A percentile compares a stretch with the other conserved stretches of the same genome.
These are phyloP conservation scores for Ambispora gerdemannii DNA, from an alignment of 192 early-diverging fungal species.

Conservation along the genomic window DNA sequence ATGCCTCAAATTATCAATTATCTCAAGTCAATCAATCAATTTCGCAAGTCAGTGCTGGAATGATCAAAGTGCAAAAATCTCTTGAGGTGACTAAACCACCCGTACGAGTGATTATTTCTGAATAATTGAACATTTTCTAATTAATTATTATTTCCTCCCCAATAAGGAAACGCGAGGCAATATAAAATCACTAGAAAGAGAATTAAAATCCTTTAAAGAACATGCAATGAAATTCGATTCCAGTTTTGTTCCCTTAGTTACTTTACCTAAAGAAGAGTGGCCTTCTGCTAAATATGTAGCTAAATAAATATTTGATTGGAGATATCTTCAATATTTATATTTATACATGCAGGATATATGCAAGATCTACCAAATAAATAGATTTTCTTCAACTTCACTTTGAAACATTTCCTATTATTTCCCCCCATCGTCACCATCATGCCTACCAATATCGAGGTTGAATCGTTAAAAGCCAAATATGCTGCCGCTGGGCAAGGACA, in stretches of 20 bases:
- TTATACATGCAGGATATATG: too few relatives aligned
- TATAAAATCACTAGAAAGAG: background rate
- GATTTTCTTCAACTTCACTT: background rate
- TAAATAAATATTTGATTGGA: too few relatives aligned
- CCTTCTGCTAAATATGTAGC: background rate
- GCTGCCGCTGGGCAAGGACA: slow-evolving; percentile 79
- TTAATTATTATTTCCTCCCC: too few relatives aligned
- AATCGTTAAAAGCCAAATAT: slow-evolving; percentile 60
- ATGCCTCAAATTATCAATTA: background rate
- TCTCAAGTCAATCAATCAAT: background rate
- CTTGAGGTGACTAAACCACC: background rate
- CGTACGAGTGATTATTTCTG: too few relatives aligned
- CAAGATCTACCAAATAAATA: background rate
- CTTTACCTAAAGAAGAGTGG: background rate
- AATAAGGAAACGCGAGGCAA: background rate
- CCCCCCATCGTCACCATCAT: slow-evolving; percentile 5
- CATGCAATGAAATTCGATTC: background rate
- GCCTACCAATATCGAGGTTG: slow-evolving; percentile 36
- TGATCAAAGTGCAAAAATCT: background rate
- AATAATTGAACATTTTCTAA: too few relatives aligned
- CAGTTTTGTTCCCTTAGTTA: background rate
- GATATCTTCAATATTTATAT: too few relatives aligned
- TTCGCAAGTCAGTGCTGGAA: background rate
- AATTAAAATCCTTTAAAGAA: background rate
- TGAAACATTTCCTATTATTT: background rate